phyloP scores from a whole-genome alignment of 2,329 filamentous ascomycete species.

The Dactylellina drechsleri region DNA sequence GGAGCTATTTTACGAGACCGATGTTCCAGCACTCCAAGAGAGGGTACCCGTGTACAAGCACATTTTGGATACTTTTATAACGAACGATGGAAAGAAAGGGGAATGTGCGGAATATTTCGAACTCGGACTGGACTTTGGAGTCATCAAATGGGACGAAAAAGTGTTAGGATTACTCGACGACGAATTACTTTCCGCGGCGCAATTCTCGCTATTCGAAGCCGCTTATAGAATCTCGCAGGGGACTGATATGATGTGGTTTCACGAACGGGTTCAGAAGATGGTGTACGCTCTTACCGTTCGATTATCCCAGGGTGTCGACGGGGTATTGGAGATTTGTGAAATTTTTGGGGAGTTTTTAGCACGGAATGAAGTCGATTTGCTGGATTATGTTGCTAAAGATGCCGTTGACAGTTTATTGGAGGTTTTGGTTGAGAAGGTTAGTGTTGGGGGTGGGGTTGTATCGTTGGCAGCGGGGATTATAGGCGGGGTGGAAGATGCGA shows the following conservation, averaged over 20 bases:
- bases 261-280: conserved; percentile 27
- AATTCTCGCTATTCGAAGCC: conserved; percentile 32
- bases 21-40: background rate
- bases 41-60: background rate
- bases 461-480: conserved; percentile 50
- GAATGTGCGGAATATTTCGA: conserved; percentile 23
- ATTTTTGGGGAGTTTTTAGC: conserved; percentile 24
- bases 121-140: conserved; percentile 39
- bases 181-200: conserved; percentile 2
- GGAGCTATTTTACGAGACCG: conserved; percentile 13
- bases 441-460: conserved; percentile 43
- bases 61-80: background rate
- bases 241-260: conserved; percentile 38
- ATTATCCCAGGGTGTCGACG: conserved; percentile 14
- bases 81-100: background rate
- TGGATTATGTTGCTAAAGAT: conserved; percentile 39
- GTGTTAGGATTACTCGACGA: conserved; percentile 13
- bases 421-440: conserved; percentile 29
- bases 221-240: conserved; percentile 38
- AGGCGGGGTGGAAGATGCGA: conserved; percentile 28
- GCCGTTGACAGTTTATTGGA: conserved; percentile 47
- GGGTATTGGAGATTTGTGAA: conserved; percentile 13
- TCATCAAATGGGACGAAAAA: conserved; percentile 32
- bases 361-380: conserved; percentile 27
- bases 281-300: conserved; percentile 33